These are phyloP conservation scores for Puccinia polysora DNA, from an alignment of 1,284 basidiomycete genomes.

Conservation along the genomic window DNA sequence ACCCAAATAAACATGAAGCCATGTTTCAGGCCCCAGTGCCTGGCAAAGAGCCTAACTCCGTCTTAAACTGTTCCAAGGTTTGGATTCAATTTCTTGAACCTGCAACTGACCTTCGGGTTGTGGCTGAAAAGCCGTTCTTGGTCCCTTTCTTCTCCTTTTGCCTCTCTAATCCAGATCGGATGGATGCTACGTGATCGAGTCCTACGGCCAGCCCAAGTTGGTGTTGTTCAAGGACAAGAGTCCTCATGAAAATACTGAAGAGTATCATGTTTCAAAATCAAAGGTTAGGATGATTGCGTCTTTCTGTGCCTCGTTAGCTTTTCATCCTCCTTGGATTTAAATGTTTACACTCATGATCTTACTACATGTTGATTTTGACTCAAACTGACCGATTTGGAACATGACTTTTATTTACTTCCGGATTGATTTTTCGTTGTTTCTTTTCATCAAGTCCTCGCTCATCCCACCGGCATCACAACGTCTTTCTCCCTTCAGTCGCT, in stretches of 20 bases:
- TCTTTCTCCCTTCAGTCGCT: too few species aligned
- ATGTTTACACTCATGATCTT: too few species aligned
- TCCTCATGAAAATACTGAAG: constrained; percentile 1
- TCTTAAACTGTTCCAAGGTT: constrained; percentile 83
- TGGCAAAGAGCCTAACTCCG: constrained; percentile 78
- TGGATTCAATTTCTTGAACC: constrained; percentile 58
- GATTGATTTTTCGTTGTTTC: too few species aligned
- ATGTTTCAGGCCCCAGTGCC: constrained; percentile 86
- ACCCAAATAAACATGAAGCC: constrained; percentile 92
- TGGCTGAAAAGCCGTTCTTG: neutral
- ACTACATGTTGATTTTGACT: too few species aligned
- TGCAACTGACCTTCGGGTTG: constrained; percentile 50
- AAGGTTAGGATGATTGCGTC: too few species aligned
- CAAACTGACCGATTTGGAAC: too few species aligned
- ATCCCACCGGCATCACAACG: too few species aligned
- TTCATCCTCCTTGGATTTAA: too few species aligned
- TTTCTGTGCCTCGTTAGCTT: too few species aligned
- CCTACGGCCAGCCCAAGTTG: constrained; percentile 90
- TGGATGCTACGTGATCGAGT: constrained; percentile 84
- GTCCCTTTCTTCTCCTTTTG: neutral
- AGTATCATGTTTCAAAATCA: neutral
- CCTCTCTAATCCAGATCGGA: constrained; percentile 3
- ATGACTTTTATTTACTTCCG: too few species aligned
- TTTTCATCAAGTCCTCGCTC: too few species aligned
- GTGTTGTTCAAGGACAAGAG: constrained; percentile 63